Conservation (phyloP, 2,329 filamentous ascomycete species). For the Parascedosporium putredinis region DNA sequence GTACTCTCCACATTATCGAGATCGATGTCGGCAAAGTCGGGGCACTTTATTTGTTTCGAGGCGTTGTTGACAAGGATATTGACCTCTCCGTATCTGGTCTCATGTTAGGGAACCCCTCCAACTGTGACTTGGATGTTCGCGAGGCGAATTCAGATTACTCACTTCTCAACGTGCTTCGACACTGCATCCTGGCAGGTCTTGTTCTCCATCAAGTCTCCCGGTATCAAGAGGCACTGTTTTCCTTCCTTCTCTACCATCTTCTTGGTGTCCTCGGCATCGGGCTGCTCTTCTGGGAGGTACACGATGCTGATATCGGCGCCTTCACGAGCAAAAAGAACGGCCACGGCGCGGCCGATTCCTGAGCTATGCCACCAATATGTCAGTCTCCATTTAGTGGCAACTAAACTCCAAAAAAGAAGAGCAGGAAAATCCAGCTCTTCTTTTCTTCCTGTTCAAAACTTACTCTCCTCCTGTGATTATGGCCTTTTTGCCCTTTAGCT, state of each 20-base stretch:
- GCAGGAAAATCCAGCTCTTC: background rate
- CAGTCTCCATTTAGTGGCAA: background rate
- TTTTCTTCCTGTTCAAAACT: slow-evolving; percentile 17
- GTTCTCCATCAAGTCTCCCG: slow-evolving; percentile 53
- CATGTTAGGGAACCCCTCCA: background rate
- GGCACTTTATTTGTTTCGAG: slow-evolving; percentile 42
- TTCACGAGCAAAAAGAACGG: slow-evolving; percentile 71
- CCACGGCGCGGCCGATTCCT: slow-evolving; percentile 66
- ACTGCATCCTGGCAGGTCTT: slow-evolving; percentile 62
- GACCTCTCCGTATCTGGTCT: slow-evolving; percentile 22
- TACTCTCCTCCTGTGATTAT: slow-evolving; percentile 48
- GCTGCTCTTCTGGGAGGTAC: slow-evolving; percentile 65
- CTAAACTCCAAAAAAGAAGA: background rate
- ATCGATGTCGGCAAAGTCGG: slow-evolving; percentile 42
- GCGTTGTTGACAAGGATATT: slow-evolving; percentile 50
- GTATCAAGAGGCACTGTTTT: slow-evolving; percentile 50
- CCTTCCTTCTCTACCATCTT: slow-evolving; percentile 57
- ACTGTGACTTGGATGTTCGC: background rate
- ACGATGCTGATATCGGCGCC: slow-evolving; percentile 64
- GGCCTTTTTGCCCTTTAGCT: slow-evolving; percentile 38
- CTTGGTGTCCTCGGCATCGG: slow-evolving; percentile 67
- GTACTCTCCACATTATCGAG: slow-evolving; percentile 43
- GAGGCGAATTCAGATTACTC: slow-evolving; percentile 7
- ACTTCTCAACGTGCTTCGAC: slow-evolving; percentile 44
- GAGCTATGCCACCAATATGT: slow-evolving; percentile 25